Percentiles rank a stretch among this genome's conserved stretches.
Conservation (phyloP, 331 rosid genomes). For the Malus hybrid region DNA sequence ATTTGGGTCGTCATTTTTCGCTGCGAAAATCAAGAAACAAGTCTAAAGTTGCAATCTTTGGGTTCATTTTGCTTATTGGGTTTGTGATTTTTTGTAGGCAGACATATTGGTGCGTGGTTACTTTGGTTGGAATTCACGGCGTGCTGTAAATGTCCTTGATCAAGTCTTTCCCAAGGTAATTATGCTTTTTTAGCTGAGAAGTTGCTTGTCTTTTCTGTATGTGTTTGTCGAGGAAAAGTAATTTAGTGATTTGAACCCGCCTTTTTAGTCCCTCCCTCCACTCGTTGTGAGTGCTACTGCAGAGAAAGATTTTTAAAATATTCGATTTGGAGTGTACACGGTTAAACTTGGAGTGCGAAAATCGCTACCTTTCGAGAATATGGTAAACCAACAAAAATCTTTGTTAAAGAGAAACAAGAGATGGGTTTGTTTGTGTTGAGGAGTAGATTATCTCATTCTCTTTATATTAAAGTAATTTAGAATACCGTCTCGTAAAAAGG, state of each 20-base stretch:
- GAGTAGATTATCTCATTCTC: no score
- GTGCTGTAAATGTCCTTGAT: constrained; percentile 68
- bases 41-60: no score
- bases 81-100: constrained; percentile 45
- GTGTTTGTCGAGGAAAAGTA: neutral
- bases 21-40: neutral
- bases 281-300: no score
- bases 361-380: neutral
- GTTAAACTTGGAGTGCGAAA: neutral
- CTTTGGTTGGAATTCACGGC: constrained; percentile 86
- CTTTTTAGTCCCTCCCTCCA: no score
- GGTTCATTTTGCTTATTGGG: neutral
- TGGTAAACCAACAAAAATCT: neutral
- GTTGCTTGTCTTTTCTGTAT: neutral
- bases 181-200: neutral
- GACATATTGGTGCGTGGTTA: constrained; percentile 80
- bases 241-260: no score
- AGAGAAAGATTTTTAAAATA: no score
- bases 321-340: no score
- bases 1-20: neutral
- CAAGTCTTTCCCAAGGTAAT: constrained; percentile 84
- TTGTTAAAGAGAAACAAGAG: neutral
- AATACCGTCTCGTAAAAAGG: no score
- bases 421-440: neutral
- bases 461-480: no score